A percentile compares a stretch with the other conserved stretches of the same genome.
Evolutionary conservation across 2,329 filamentous ascomycete genomes (phyloP).

Genomic region (Pestalotiopsis sp.): DNA sequence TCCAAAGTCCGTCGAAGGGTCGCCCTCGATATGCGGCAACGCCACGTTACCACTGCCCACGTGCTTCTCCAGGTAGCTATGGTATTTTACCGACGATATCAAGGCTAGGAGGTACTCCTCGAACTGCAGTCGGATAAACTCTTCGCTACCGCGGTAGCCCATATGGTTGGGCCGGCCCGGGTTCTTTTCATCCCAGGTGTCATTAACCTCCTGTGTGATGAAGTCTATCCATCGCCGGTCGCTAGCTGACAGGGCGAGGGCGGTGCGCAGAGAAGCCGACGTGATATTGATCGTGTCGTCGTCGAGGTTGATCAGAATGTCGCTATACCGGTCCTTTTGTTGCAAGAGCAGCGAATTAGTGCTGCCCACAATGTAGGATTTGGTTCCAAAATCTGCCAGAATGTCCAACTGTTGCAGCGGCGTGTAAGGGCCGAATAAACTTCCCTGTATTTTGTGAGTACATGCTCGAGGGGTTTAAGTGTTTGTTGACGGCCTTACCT

Average conservation of each 20-base stretch:
- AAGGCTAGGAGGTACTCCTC: constrained; percentile 94
- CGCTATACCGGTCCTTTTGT: constrained; percentile 93
- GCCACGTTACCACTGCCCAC: constrained; percentile 60
- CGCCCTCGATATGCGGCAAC: constrained; percentile 72
- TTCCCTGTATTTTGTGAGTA: constrained; percentile 59
- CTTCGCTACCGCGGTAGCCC: constrained; percentile 93
- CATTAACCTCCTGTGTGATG: constrained; percentile 87
- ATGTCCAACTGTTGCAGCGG: constrained; percentile 94
- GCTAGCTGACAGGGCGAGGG: constrained; percentile 77
- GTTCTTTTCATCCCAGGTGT: constrained; percentile 94
- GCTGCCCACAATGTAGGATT: constrained; percentile 95
- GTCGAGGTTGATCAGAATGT: constrained; percentile 91
- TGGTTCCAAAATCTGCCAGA: constrained; percentile 89
- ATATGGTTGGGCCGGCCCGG: constrained; percentile 89
- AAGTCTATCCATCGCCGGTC: constrained; percentile 97
- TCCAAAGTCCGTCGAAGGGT: constrained; percentile 83
- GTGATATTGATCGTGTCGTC: constrained; percentile 84
- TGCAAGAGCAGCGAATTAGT: constrained; percentile 93
- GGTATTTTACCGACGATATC: constrained; percentile 87
- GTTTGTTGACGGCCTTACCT: constrained; percentile 49
- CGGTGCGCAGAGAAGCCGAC: constrained; percentile 74
- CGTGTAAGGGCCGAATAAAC: constrained; percentile 94
- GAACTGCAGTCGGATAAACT: constrained; percentile 95
- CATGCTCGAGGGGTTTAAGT: not conserved
- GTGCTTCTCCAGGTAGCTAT: constrained; percentile 63